Conservation (phyloP, 2,329 filamentous ascomycete species). For the Furcasterigmium sp. region DNA sequence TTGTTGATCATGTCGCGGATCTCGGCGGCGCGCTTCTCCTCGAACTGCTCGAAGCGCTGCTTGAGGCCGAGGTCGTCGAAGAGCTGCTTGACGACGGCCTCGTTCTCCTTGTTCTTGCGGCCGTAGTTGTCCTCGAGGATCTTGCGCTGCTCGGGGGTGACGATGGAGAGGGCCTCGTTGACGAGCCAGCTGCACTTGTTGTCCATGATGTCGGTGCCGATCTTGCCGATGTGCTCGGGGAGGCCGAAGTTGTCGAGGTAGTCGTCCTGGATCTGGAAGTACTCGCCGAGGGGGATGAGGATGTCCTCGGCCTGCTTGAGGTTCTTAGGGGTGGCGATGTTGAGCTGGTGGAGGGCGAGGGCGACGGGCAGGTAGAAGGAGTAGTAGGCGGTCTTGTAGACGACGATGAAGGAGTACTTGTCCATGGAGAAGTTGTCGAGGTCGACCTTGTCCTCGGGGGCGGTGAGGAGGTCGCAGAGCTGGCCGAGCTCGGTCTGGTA, state of each 20-base stretch:
- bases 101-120: slow-evolving; percentile 77
- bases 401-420: slow-evolving; percentile 97
- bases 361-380: slow-evolving; percentile 97
- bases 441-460: slow-evolving; percentile 88
- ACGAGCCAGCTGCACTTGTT: slow-evolving; percentile 99
- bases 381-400: slow-evolving; percentile 99
- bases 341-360: slow-evolving; percentile 79
- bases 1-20: slow-evolving; percentile 69
- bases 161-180: slow-evolving; percentile 83
- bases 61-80: slow-evolving; percentile 83
- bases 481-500: slow-evolving; percentile 96
- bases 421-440: slow-evolving; percentile 92
- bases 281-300: slow-evolving; percentile 94
- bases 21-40: slow-evolving; percentile 80
- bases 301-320: slow-evolving; percentile 86
- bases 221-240: slow-evolving; percentile 92
- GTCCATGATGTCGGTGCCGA: slow-evolving; percentile 97
- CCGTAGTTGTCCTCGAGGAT: slow-evolving; percentile 92
- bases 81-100: slow-evolving; percentile 82
- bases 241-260: slow-evolving; percentile 97
- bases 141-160: slow-evolving; percentile 78
- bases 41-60: slow-evolving; percentile 79
- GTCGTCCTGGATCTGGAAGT: slow-evolving; percentile 99
- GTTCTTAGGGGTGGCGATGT: slow-evolving; percentile 81
- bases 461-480: slow-evolving; percentile 89